Base-by-base conservation (phyloP, 257 asterid genomes). In the Sherardia arvensis region DNA sequence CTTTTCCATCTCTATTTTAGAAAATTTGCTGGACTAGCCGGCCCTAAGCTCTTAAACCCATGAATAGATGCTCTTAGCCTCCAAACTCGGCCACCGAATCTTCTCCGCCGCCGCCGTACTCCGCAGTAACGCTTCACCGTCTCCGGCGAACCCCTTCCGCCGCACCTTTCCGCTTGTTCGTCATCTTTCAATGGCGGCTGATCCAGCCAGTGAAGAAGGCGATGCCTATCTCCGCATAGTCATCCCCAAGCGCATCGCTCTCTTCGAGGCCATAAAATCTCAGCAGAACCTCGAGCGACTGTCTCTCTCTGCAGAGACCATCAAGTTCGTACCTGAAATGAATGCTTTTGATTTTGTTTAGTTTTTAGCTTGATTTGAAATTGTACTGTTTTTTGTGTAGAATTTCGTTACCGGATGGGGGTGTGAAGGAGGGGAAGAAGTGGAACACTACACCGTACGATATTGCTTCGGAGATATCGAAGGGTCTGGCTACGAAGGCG, bases 381-480 rank as follows among this genome's bases (percentile, higher is more conserved):
- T 61, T 74, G 3, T 38, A 66, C 45, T 27, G 66, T 23, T 18
- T 38, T 10, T 43, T 43, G 3, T n/a, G 2, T 47, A 93, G 97
- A 85, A 79, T 93, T 47, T 73, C 75, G 6, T 71, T 93, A 69
- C 91, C 81, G 22, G 87, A 90, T 70, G 95, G 91, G 72, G 75
- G 79, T 34, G 90, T 86, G 73, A 93, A 80, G 78, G 97, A 83
- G 70, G 99, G 97, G 58, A 86, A 76, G 81, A 87, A 90, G 60
- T 90, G 94, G 95, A 85, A 74, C 69, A 85, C 99, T 10, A 71
- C 96, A 1, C 95, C 99, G 0, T 74, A 77, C 20, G 97, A 90
- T 61, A 83, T 92, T n/a, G 96, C 95, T 1, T 80, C 80, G 84
- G 97, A 85, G 85, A 84, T 93, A 47, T 93, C 99, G 0, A 93